These are phyloP conservation scores for Stemphylium vesicarium DNA, from an alignment of 2,329 filamentous ascomycete genomes.

Conservation along the genomic window DNA sequence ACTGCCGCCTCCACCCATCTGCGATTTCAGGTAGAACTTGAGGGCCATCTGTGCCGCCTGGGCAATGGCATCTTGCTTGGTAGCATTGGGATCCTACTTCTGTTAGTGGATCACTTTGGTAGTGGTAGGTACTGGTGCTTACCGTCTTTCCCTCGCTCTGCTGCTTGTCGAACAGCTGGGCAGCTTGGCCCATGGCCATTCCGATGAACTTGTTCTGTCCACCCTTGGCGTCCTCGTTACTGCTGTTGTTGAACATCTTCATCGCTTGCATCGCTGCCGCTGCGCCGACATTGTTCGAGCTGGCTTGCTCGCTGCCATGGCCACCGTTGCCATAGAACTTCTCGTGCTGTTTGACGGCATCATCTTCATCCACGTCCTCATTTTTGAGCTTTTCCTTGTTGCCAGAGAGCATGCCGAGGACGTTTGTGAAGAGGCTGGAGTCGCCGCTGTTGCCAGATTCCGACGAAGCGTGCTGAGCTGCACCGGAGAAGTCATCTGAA, in stretches of 20 bases:
- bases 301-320: constrained; percentile 53
- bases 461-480: constrained; percentile 61
- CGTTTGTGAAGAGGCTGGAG: constrained; percentile 61
- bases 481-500: constrained; percentile 61
- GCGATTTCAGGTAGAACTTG: constrained; percentile 88
- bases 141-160: constrained; percentile 61
- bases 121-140: constrained; percentile 28
- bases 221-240: constrained; percentile 45
- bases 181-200: constrained; percentile 86
- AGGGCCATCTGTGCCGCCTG: constrained; percentile 84
- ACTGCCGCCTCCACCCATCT: constrained; percentile 57
- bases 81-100: constrained; percentile 59
- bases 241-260: constrained; percentile 74
- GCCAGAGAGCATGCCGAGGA: constrained; percentile 62
- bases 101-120: constrained; percentile 51
- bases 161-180: constrained; percentile 74
- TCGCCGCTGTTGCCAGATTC: constrained; percentile 61
- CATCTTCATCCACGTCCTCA: constrained; percentile 65
- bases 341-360: constrained; percentile 77
- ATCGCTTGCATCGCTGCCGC: constrained; percentile 78
- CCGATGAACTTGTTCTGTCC: constrained; percentile 82
- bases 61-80: constrained; percentile 81
- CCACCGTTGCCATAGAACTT: constrained; percentile 67
- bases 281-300: constrained; percentile 61
- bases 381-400: constrained; percentile 58